Evolutionary conservation across 192 early-diverging fungal species (phyloP).

Genomic region (Phlyctochytrium planicorne): DNA sequence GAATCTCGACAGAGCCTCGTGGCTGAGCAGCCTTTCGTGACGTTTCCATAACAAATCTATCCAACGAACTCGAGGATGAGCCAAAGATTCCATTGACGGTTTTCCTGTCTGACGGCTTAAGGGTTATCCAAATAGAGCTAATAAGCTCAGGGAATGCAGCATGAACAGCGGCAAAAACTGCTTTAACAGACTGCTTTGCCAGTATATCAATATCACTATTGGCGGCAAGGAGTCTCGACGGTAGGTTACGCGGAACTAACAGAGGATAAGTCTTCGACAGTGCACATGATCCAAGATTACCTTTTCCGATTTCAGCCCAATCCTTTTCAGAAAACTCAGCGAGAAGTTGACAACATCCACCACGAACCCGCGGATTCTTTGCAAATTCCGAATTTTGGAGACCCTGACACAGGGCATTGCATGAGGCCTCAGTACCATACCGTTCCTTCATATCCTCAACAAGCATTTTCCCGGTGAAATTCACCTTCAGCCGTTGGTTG

Average conservation of each 20-base stretch:
- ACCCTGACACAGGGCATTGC: conserved; percentile 16
- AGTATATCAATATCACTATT: not conserved
- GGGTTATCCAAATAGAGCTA: not conserved
- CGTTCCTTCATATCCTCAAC: not conserved
- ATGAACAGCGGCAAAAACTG: not conserved
- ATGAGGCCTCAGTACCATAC: conserved; percentile 15
- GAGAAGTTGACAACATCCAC: conserved; percentile 19
- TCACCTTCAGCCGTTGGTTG: not conserved
- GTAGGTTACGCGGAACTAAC: not conserved
- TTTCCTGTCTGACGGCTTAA: not conserved
- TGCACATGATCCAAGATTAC: not conserved
- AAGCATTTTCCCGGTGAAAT: not conserved
- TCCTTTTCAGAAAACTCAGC: conserved; percentile 25
- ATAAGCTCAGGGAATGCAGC: not conserved
- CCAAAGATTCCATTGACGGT: too few species aligned
- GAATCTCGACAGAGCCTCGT: too few species aligned
- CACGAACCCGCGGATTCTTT: conserved; percentile 17
- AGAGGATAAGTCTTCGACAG: too few species aligned
- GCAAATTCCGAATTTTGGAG: conserved; percentile 25
- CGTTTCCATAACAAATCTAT: too few species aligned
- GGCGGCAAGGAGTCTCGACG: not conserved
- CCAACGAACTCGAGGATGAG: too few species aligned
- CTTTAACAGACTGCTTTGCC: not conserved
- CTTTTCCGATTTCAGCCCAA: conserved; percentile 10
- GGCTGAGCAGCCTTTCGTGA: too few species aligned